A percentile compares a stretch with the other conserved stretches of the same genome.
phyloP scores from a whole-genome alignment of 176 grass and related monocot genomes.

The Themeda triandra region DNA sequence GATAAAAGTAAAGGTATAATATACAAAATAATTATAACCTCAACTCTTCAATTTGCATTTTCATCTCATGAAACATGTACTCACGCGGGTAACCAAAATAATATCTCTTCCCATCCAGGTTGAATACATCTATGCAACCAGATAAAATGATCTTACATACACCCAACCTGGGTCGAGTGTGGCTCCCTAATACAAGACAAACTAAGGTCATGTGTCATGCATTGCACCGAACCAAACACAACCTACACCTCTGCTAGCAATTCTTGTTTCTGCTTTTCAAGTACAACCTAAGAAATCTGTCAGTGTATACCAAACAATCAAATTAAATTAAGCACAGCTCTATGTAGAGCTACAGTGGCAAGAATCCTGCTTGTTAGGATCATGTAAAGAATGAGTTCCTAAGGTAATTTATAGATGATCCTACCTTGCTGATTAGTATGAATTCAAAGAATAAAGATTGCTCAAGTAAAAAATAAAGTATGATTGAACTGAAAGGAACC shows the following conservation, averaged over 20 bases:
- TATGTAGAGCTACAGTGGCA: neutral
- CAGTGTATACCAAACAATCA: no score
- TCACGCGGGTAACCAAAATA: neutral
- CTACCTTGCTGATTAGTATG: neutral
- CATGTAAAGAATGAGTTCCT: conserved; percentile 8
- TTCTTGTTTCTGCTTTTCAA: neutral
- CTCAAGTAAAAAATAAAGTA: conserved; percentile 14
- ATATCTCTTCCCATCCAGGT: neutral
- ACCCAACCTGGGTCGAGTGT: neutral
- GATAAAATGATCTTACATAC: neutral
- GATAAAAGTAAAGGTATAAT: neutral
- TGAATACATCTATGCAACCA: neutral
- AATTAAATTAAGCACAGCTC: neutral
- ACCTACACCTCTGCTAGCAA: neutral
- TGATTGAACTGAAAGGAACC: neutral
- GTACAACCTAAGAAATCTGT: neutral
- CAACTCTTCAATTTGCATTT: neutral
- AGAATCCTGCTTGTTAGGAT: neutral
- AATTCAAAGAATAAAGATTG: conserved; percentile 17
- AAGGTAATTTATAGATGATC: neutral
- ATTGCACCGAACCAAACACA: neutral
- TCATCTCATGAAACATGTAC: neutral
- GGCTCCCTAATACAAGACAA: neutral
- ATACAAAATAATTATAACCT: neutral
- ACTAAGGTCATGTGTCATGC: neutral